Conservation (phyloP, 2,329 filamentous ascomycete species). For the Emmonsiellopsis sp. region DNA sequence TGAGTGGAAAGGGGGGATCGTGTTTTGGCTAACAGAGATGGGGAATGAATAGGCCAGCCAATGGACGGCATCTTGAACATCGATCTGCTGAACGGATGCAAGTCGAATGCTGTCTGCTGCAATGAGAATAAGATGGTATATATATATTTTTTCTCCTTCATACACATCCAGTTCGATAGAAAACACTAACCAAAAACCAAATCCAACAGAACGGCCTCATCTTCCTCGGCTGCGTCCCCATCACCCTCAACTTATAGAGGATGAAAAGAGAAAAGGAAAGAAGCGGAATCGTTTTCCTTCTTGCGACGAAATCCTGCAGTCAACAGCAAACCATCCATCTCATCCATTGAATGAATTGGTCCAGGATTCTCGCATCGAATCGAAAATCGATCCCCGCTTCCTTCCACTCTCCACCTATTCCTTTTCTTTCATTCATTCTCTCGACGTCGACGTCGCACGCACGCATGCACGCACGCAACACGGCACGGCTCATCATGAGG, state of each 20-base stretch:
- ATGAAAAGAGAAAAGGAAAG: background rate
- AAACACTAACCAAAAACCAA: background rate
- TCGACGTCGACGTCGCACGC: too few species aligned
- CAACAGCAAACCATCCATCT: too few species aligned
- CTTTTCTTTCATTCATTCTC: too few species aligned
- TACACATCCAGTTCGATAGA: background rate
- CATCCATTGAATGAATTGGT: too few species aligned
- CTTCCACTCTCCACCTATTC: too few species aligned
- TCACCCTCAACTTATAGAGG: background rate
- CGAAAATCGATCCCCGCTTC: too few species aligned
- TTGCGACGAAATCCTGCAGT: too few species aligned
- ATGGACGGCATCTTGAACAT: background rate
- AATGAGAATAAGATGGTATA: constrained; percentile 1
- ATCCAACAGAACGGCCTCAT: constrained; percentile 3
- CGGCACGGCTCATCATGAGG: too few species aligned
- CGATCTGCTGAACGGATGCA: constrained; percentile 1
- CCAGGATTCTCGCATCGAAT: too few species aligned
- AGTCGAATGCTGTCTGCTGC: constrained; percentile 1
- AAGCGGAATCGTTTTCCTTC: too few species aligned
- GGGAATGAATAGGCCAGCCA: background rate
- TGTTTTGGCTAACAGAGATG: background rate
- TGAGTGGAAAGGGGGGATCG: background rate
- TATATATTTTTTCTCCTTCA: background rate
- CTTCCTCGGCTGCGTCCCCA: constrained; percentile 1
- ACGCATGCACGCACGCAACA: too few species aligned